phyloP scores from a whole-genome alignment of 805 yeast genomes.

The Candida insectalens region DNA sequence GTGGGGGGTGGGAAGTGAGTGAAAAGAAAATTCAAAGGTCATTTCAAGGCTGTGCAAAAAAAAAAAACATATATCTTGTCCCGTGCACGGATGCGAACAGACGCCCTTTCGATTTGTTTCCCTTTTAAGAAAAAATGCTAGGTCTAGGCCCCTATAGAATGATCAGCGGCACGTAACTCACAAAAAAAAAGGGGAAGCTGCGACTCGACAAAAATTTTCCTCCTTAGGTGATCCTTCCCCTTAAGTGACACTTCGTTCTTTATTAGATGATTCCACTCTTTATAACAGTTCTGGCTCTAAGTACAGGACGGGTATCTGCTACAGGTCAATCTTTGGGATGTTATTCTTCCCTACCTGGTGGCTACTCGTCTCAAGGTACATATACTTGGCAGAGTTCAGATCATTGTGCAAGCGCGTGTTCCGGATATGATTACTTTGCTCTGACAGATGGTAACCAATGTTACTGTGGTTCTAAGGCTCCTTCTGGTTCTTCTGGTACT shows the following conservation, averaged over 20 bases:
- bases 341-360: slow-evolving; percentile 25
- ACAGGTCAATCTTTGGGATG: slow-evolving; percentile 25
- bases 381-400: slow-evolving; percentile 51
- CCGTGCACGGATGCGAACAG: too few relatives aligned
- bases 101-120: too few relatives aligned
- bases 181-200: too few relatives aligned
- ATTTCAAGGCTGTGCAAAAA: not conserved
- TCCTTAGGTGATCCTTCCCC: too few relatives aligned
- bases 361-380: slow-evolving; percentile 33
- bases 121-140: too few relatives aligned
- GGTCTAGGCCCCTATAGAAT: too few relatives aligned
- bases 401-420: slow-evolving; percentile 38
- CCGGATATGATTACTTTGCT: slow-evolving; percentile 37
- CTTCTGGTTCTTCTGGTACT: slow-evolving; percentile 21
- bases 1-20: not conserved
- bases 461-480: slow-evolving; percentile 51
- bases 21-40: not conserved
- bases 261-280: too few relatives aligned
- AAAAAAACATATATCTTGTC: too few relatives aligned
- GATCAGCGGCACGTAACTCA: too few relatives aligned
- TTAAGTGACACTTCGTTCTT: too few relatives aligned
- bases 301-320: not conserved
- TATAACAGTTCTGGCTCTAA: not conserved
- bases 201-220: too few relatives aligned
- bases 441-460: slow-evolving; percentile 45